Evolutionary conservation across 2,329 filamentous ascomycete species (phyloP).

Genomic region (Amesomyces nigricolor): DNA sequence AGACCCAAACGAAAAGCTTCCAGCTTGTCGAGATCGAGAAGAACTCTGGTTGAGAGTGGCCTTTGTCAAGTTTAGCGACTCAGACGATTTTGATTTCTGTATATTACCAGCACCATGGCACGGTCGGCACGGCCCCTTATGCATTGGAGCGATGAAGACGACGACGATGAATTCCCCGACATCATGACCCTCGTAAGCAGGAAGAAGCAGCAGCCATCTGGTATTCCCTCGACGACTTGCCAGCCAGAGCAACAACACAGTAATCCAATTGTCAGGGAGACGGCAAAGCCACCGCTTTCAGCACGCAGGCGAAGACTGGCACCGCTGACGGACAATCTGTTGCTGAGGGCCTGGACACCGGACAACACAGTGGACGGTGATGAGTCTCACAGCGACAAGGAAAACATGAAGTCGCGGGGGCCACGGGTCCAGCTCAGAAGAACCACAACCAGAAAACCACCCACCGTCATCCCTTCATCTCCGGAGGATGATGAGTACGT

Average conservation of each 20-base stretch:
- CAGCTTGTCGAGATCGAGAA: not conserved
- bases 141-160: slow-evolving; percentile 17
- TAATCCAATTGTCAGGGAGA: not conserved
- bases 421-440: slow-evolving; percentile 21
- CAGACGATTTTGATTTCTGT: not conserved
- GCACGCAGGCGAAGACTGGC: slow-evolving; percentile 26
- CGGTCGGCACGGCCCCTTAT: slow-evolving; percentile 5
- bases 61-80: not conserved
- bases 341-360: slow-evolving; percentile 25
- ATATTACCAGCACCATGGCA: slow-evolving; percentile 13
- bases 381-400: not conserved
- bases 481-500: slow-evolving; percentile 17
- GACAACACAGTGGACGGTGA: slow-evolving; percentile 6
- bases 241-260: not conserved
- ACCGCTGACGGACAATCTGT: slow-evolving; percentile 16
- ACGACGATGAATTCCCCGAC: slow-evolving; percentile 23
- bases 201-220: not conserved
- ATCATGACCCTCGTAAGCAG: slow-evolving; percentile 7
- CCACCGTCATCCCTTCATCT: not conserved
- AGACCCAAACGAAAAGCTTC: not conserved
- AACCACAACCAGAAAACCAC: slow-evolving; percentile 15
- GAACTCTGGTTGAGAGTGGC: too few relatives aligned
- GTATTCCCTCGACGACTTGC: not conserved
- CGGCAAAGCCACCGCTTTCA: slow-evolving; percentile 11
- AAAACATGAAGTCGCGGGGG: slow-evolving; percentile 1